Base-by-base conservation (phyloP, 495 filamentous ascomycete genomes). In the Mycothermus thermophilus region DNA sequence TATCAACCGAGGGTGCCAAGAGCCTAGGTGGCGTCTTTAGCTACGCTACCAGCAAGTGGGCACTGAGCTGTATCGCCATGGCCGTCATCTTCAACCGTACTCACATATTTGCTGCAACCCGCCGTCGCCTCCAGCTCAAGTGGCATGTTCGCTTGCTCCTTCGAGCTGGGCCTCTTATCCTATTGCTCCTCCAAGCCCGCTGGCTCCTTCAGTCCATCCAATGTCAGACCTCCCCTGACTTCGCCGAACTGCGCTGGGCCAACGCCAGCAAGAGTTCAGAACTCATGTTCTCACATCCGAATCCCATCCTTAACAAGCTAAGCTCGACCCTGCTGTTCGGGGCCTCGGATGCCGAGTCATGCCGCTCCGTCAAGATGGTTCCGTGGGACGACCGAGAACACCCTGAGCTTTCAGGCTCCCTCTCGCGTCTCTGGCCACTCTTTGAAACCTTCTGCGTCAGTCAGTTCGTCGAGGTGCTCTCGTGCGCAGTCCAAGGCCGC, bases 21-120 rank as follows among this genome's bases (percentile, higher is more conserved):
- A 64, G 79, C 11, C 57, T 95, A n/a, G 80, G 83, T 7, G 84
- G 84, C 23, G 71, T 97, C 20, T 92, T 96, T 51, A 78, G 75
- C 28, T 97, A 95, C 52, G 62, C 88, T 26, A 93, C 86, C 0
- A 92, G 86, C 54, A 83, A 82, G 41, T 97, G 92, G 92, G 87
- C 90, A 4, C 58, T 97, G 32, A 70, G 72, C 32, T 94, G 85
- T 52, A 72, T 97, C 36, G 67, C 77, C 26, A 79, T 85, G 59
- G 83, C 84, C 32, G 69, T 97, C 37, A 57, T 97, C 41, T 64
- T 95, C 20, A 95, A 97, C 59, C 75, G 90, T 27, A 87, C 90
- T 9, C 77, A 84, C 25, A 83, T 96, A 34, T 97, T 92, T 55
- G 87, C 88, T 23, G 88, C 87, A 0, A 81, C 83, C 5, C 67